Percentiles rank a stretch among this genome's conserved stretches.
Evolutionary conservation across 345 rosid species (phyloP).

Genomic region (Stellera chamaejasme): DNA sequence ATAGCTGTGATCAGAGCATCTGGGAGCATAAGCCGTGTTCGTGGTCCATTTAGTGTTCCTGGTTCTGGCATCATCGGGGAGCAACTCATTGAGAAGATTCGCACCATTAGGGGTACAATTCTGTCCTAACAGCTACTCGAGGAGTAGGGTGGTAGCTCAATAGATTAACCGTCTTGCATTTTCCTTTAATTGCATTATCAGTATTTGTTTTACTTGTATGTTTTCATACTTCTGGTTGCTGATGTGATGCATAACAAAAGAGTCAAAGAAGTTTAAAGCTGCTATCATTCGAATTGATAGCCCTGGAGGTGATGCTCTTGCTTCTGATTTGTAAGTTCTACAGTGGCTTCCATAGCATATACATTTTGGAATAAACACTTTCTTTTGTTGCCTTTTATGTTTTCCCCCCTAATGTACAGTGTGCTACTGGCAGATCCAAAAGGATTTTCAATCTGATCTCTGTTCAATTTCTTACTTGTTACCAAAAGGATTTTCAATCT

Average conservation of each 20-base stretch:
- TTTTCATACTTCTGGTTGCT: not conserved
- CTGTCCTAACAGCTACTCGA: too few relatives aligned
- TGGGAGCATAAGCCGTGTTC: conserved; percentile 84
- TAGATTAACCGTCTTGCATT: too few relatives aligned
- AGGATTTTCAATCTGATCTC: too few relatives aligned
- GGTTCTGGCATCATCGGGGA: conserved; percentile 69
- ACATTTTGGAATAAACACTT: not conserved
- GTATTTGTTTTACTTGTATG: too few relatives aligned
- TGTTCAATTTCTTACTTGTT: too few relatives aligned
- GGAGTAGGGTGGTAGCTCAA: too few relatives aligned
- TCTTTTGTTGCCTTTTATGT: not conserved
- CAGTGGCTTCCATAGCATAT: conserved; percentile 1
- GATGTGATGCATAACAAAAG: conserved; percentile 23
- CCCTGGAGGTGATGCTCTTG: conserved; percentile 98
- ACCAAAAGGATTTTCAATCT: too few relatives aligned
- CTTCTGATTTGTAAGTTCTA: conserved; percentile 94
- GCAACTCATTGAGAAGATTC: conserved; percentile 83
- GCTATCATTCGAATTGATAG: conserved; percentile 88
- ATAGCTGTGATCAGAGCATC: conserved; percentile 91
- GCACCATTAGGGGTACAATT: conserved; percentile 60
- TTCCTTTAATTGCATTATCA: too few relatives aligned
- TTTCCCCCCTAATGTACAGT: too few relatives aligned
- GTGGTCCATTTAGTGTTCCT: conserved; percentile 56
- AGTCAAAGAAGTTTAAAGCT: conserved; percentile 73
- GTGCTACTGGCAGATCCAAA: too few relatives aligned